phyloP scores from a whole-genome alignment of 177 flowering plant species.

The Telopea speciosissima region DNA sequence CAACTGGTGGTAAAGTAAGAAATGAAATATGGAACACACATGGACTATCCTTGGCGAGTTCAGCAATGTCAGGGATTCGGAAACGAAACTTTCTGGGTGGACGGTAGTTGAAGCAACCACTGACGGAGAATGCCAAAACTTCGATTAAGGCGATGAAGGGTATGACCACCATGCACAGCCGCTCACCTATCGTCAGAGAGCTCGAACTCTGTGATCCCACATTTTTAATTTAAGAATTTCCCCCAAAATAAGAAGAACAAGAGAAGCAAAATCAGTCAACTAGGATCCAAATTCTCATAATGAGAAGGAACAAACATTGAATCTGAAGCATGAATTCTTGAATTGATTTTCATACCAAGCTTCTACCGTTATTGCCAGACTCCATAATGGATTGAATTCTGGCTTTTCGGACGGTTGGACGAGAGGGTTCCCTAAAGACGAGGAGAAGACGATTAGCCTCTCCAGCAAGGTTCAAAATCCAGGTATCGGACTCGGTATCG shows the following conservation, averaged over 20 bases:
- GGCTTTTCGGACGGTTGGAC: no score
- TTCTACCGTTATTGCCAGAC: no score
- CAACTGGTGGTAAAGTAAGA: not conserved
- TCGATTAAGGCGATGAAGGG: conserved; percentile 50
- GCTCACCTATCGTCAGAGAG: conserved; percentile 46
- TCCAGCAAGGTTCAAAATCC: no score
- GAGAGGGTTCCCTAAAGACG: no score
- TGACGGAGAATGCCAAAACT: conserved; percentile 26
- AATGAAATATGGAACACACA: conserved; percentile 27
- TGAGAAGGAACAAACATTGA: no score
- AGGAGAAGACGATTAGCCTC: no score
- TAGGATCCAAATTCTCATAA: no score
- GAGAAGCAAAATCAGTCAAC: no score
- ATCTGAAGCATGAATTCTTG: no score
- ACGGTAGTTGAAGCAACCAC: conserved; percentile 33
- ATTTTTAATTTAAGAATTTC: not conserved
- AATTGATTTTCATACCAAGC: no score
- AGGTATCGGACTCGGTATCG: no score
- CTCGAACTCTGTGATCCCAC: conserved; percentile 37
- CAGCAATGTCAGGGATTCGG: conserved; percentile 27
- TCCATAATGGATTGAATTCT: no score
- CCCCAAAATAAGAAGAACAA: not conserved
- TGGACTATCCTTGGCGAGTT: conserved; percentile 51
- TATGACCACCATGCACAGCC: conserved; percentile 43
- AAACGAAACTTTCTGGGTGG: conserved; percentile 6